A percentile compares a stretch with the other conserved stretches of the same genome.
These are phyloP conservation scores for Fusarium mundagurra DNA, from an alignment of 2,329 filamentous ascomycete species.

Conservation along the genomic window DNA sequence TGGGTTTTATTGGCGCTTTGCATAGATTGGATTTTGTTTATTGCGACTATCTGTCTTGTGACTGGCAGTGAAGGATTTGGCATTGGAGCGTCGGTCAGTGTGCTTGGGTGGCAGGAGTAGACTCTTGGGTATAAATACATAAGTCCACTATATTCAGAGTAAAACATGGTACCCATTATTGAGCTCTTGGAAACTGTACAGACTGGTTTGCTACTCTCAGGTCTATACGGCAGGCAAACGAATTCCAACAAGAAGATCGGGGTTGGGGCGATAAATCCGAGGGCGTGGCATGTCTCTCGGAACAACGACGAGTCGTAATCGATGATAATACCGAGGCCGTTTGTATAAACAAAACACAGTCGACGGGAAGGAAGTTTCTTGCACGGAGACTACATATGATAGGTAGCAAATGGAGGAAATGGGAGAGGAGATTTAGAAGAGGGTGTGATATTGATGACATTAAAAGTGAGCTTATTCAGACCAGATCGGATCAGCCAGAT, in stretches of 20 bases:
- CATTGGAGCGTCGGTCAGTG: neutral
- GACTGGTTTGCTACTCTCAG: neutral
- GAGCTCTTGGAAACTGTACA: neutral
- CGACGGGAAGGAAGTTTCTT: neutral
- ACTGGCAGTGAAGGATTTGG: neutral
- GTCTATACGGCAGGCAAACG: neutral
- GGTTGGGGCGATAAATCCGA: constrained; percentile 16
- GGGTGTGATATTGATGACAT: neutral
- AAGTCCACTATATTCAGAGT: neutral
- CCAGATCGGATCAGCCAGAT: neutral
- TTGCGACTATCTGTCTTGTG: neutral
- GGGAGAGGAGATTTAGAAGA: neutral
- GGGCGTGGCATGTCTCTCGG: neutral
- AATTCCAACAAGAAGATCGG: neutral
- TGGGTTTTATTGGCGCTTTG: neutral
- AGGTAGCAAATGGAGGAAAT: neutral
- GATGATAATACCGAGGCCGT: neutral
- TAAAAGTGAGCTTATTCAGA: neutral
- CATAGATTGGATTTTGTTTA: constrained; percentile 7
- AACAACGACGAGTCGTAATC: neutral
- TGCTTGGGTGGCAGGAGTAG: neutral
- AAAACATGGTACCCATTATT: neutral
- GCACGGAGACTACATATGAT: neutral
- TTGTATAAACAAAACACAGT: neutral
- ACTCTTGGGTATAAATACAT: neutral